Conservation (phyloP, 2,329 filamentous ascomycete species). For the Phyllachora maydis region DNA sequence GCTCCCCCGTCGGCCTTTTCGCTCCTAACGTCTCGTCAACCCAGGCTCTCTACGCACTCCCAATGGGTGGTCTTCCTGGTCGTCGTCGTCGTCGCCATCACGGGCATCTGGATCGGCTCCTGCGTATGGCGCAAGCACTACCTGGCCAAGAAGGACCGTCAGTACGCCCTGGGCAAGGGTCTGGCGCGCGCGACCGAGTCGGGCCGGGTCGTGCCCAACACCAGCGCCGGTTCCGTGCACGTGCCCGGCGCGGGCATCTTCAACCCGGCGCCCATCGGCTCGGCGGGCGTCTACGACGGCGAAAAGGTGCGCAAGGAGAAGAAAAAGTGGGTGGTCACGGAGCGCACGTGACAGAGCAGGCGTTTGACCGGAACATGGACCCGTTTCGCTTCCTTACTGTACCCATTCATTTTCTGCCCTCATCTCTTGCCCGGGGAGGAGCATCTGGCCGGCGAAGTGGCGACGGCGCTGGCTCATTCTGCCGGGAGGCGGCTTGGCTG, state of each 20-base stretch:
- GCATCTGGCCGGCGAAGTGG: no score
- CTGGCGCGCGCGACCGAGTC: constrained; percentile 10
- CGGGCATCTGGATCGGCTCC: constrained; percentile 43
- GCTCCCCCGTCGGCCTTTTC: no score
- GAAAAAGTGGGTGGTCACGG: constrained; percentile 24
- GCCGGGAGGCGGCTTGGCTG: no score
- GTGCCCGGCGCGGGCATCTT: constrained; percentile 15
- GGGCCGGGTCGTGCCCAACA: constrained; percentile 12
- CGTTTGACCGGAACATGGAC: not conserved
- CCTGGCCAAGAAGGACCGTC: constrained; percentile 44
- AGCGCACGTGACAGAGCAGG: constrained; percentile 16
- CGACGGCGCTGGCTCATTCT: no score
- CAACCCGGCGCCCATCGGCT: constrained; percentile 13
- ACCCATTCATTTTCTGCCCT: not conserved
- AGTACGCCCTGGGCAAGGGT: constrained; percentile 25
- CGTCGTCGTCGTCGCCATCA: constrained; percentile 49
- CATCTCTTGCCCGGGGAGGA: no score
- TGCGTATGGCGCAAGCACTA: constrained; percentile 56
- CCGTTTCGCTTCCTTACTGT: not conserved
- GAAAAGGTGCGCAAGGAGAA: constrained; percentile 15
- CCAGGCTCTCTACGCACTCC: constrained; percentile 53
- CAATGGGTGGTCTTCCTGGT: constrained; percentile 71
- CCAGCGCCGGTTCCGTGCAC: constrained; percentile 16
- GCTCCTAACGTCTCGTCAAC: no score
- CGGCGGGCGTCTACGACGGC: constrained; percentile 12